phyloP scores from a whole-genome alignment of 2,329 filamentous ascomycete species.

The Mariannaea elegans region DNA sequence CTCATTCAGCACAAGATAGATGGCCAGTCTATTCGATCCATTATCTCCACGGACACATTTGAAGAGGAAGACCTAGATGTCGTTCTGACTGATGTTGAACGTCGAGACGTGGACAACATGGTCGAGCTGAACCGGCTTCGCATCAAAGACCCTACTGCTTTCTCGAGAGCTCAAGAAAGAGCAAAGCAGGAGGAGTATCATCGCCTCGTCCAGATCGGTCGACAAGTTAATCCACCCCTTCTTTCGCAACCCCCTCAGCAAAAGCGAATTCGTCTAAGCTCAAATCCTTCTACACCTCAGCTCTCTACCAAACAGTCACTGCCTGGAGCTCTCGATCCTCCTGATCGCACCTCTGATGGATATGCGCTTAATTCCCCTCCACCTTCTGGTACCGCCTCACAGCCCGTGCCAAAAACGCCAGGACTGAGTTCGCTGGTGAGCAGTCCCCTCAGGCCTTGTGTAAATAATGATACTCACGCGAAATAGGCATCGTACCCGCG shows the following conservation, averaged over 20 bases:
- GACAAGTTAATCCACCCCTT: not conserved
- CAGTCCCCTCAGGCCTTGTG: not conserved
- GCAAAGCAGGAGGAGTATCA: constrained; percentile 4
- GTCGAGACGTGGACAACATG: constrained; percentile 59
- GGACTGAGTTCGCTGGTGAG: constrained; percentile 15
- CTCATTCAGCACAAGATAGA: constrained; percentile 51
- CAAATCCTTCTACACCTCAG: constrained; percentile 2
- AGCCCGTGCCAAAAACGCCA: not conserved
- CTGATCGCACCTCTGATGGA: not conserved
- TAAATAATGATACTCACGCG: constrained; percentile 9
- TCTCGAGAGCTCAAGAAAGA: constrained; percentile 30
- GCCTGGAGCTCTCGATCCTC: constrained; percentile 24
- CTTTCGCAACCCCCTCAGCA: not conserved
- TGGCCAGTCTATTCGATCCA: constrained; percentile 57
- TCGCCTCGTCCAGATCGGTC: constrained; percentile 1
- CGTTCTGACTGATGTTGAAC: constrained; percentile 67
- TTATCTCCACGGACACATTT: constrained; percentile 77
- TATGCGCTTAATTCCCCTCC: not conserved
- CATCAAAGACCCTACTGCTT: constrained; percentile 45
- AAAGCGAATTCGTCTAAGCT: not conserved
- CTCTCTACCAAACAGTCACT: constrained; percentile 18
- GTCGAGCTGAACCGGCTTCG: constrained; percentile 46
- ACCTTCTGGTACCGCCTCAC: not conserved
- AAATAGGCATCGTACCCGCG: not conserved
- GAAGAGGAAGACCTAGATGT: constrained; percentile 71